Evolutionary conservation across 805 yeast species (phyloP).

Genomic region (Saccharomycopsis schoenii): DNA sequence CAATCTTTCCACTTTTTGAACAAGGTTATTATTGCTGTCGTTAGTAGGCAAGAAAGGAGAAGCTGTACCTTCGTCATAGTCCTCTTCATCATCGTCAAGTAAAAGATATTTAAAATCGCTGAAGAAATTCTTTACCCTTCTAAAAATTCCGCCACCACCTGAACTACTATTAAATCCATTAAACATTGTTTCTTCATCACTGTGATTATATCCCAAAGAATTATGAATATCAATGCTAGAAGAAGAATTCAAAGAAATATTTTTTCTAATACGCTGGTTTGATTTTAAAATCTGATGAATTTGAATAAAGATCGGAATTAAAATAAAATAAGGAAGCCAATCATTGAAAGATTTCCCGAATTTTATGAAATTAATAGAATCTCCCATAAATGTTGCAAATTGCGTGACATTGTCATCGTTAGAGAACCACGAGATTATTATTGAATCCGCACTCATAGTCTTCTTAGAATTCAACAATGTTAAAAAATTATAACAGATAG

Average conservation of each 20-base stretch:
- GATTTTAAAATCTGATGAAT: conserved; percentile 47
- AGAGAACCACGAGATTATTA: conserved; percentile 16
- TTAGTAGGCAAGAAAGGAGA: not conserved
- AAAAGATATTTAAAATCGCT: not conserved
- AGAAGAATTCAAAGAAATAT: conserved; percentile 23
- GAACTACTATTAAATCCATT: conserved; percentile 27
- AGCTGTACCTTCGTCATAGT: not conserved
- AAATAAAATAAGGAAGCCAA: conserved; percentile 62
- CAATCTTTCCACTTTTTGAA: not conserved
- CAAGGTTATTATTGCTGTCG: not conserved
- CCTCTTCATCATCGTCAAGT: not conserved
- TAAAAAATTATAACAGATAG: conserved; percentile 69
- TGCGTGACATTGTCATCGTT: conserved; percentile 19
- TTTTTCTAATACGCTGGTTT: conserved; percentile 20
- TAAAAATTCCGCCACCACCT: conserved; percentile 13
- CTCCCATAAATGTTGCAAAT: conserved; percentile 68
- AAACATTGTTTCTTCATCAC: conserved; percentile 31
- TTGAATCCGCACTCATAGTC: conserved; percentile 6
- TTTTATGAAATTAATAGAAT: conserved; percentile 65
- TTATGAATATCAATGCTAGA: conserved; percentile 17
- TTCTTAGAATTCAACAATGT: conserved; percentile 37
- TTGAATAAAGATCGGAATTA: conserved; percentile 59
- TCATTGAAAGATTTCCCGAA: conserved; percentile 63
- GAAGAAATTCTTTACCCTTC: not conserved
- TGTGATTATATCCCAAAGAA: not conserved